Evolutionary conservation across 192 early-diverging fungal species (phyloP), one percentile per base, ranked within the genome.

Genomic region (Globomyces pollinis-pini): DNA sequence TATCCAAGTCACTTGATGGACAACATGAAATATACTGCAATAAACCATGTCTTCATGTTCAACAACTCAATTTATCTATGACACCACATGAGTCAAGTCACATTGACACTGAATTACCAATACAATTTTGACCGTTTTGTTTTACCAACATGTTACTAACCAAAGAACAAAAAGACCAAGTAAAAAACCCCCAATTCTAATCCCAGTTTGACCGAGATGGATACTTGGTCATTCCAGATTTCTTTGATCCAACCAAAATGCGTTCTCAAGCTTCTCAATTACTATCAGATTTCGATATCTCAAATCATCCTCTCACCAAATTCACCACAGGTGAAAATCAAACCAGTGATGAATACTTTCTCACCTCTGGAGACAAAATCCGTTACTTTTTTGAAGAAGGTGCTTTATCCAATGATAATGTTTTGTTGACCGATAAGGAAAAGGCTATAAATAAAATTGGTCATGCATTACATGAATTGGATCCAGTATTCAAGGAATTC

Each of bases 321-420:
- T 96, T 96, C 59, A 76, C 77, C 0, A 91, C 93, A 0, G 84
- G 86, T 65, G 72, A 80, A 12, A 75, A 77, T 24, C 87, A 91
- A 66, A 80, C 87, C 31, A 86, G 91, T 24, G 88, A 92, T 62
- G 85, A 87, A 18, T 96, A 96, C 67, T 96, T 94, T 75, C 75
- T 96, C 16, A 71, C 70, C 26, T 89, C 87, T 1, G 86, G 88
- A 21, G 87, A 89, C 67, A 89, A 91, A 57, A 67, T 90, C 55
- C 76, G 88, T 15, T 93, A 81, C 65, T 96, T 96, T 64, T 88
- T 94, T 53, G 94, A 96, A 64, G 81, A 88, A 34, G 86, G 75
- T 36, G 91, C 93, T 0, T 76, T 91, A 64, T 84, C 86, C 42
- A 61, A 60, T 7, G 60, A 82, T 20, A 88, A 86, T 11, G 65